phyloP scores from a whole-genome alignment of 495 filamentous ascomycete species.

The Chaetomium fimeti region DNA sequence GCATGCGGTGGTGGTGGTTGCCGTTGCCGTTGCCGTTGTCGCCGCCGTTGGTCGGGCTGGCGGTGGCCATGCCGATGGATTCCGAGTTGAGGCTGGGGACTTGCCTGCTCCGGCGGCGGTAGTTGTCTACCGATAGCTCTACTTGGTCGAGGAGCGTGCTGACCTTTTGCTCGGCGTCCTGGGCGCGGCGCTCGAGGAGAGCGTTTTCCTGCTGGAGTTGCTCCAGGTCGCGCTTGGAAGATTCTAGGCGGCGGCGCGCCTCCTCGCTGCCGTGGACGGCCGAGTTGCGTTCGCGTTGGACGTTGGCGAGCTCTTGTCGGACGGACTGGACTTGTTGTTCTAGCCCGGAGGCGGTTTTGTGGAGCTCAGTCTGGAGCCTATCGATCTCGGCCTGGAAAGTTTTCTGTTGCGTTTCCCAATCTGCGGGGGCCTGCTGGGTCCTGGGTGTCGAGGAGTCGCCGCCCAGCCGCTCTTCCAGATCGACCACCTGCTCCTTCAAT shows the following conservation, averaged over 20 bases:
- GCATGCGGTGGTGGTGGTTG: slow-evolving; percentile 18
- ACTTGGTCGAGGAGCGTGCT: slow-evolving; percentile 91
- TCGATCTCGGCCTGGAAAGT: slow-evolving; percentile 70
- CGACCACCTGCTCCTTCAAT: slow-evolving; percentile 74
- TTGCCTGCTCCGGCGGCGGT: slow-evolving; percentile 65
- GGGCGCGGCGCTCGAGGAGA: slow-evolving; percentile 73
- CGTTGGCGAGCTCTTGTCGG: slow-evolving; percentile 61
- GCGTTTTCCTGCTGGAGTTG: slow-evolving; percentile 78
- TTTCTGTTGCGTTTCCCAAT: slow-evolving; percentile 79
- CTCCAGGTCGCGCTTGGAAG: slow-evolving; percentile 67
- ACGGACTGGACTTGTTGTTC: slow-evolving; percentile 69
- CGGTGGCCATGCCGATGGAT: slow-evolving; percentile 15
- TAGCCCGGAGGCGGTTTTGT: slow-evolving; percentile 60
- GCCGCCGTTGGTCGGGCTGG: neutral
- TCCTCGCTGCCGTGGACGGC: slow-evolving; percentile 57
- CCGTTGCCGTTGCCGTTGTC: slow-evolving; percentile 15
- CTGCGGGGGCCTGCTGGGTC: slow-evolving; percentile 40
- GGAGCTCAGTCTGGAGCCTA: slow-evolving; percentile 65
- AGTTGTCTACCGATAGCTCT: slow-evolving; percentile 88
- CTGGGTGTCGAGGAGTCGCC: slow-evolving; percentile 37
- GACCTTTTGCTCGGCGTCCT: slow-evolving; percentile 90
- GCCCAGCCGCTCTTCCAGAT: slow-evolving; percentile 52
- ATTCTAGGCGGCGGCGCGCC: slow-evolving; percentile 56
- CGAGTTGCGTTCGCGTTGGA: slow-evolving; percentile 66
- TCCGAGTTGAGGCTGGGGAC: slow-evolving; percentile 37